Percentiles rank a stretch among this genome's conserved stretches.
phyloP scores from a whole-genome alignment of 139 green algal genomes.

The Pycnococcus provasolii region DNA sequence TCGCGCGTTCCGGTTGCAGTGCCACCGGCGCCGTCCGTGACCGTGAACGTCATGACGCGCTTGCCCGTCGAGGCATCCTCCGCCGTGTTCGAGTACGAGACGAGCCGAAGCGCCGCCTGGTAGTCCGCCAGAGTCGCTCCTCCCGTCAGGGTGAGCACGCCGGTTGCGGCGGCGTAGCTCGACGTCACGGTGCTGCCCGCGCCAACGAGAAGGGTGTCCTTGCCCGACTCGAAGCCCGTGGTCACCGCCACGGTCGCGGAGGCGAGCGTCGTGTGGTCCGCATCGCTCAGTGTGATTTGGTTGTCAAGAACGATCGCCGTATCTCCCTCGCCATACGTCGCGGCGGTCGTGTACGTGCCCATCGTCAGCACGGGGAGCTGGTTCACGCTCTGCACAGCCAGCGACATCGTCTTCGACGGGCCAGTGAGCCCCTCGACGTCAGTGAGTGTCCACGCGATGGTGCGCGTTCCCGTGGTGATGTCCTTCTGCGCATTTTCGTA shows the following conservation, averaged over 20 bases:
- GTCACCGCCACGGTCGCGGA: conserved; percentile 1
- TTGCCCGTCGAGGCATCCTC: not conserved
- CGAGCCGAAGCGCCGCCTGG: conserved; percentile 7
- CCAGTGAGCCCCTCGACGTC: too few species aligned
- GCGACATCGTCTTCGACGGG: not conserved
- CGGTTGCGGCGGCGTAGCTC: not conserved
- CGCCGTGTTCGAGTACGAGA: conserved; percentile 7
- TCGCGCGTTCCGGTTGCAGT: too few species aligned
- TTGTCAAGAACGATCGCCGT: not conserved
- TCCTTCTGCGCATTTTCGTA: too few species aligned
- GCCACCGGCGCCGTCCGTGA: not conserved
- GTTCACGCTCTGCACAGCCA: not conserved
- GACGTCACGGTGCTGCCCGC: not conserved
- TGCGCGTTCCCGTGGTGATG: too few species aligned
- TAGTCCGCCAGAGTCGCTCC: not conserved
- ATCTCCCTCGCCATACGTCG: conserved; percentile 8
- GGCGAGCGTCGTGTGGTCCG: conserved; percentile 3
- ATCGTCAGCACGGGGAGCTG: not conserved
- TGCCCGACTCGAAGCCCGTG: not conserved
- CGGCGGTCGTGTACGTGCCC: not conserved
- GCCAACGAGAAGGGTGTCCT: not conserved
- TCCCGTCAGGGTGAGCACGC: conserved; percentile 5
- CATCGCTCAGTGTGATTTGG: conserved; percentile 3
- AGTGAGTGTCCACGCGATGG: too few species aligned
- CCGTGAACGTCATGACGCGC: conserved; percentile 9